Evolutionary conservation across 2,329 filamentous ascomycete genomes (phyloP), one percentile per base, ranked within the genome.

Genomic region (Fonsecaea nubica): DNA sequence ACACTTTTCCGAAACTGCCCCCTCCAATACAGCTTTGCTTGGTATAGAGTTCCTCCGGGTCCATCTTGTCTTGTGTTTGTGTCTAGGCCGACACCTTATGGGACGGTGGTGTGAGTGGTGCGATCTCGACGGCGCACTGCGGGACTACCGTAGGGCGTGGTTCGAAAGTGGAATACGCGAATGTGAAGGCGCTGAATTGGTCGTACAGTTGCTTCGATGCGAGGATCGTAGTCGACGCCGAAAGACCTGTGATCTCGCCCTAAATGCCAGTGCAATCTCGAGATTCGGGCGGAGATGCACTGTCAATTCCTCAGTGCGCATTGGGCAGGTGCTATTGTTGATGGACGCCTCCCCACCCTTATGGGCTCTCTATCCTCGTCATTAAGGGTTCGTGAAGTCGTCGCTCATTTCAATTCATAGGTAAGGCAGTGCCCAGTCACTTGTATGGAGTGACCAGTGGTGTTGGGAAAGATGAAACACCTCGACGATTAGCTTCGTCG

Each of bases 1-100:
- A 99, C 69, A 99, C 95, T 80, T 96, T 96, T 76, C 95, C 95
- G 82, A 99, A 99, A 80, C 94, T 98, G 68, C 95, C 95, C 73
- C 95, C 95, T 73, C 95, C 94, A 79, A 95, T 94, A 82, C 91
- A 93, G 77, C 89, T 92, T 79, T 95, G 92, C 81, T 96, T 97
- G 69, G 92, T 96, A 80, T 97, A 99, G 61, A 98, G 85, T 68
- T 90, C 87, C 81, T 96, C 93, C 3, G 95, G 95, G 80, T 98
- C 94, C 62, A 92, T 85, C 40, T 15, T 53, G 32, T 21, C 45
- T 36, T 61, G 15, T 45, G 57, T 38, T 45, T 21, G 21, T 50
- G 21, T 12, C 38, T 12, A 2, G 8, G 42, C 30, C 35, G 6
- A 36, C 7, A 10, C 15, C 21, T 21, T n/a, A 38, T 32, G 32